These are phyloP conservation scores for Colletotrichum tropicicola DNA, from an alignment of 2,329 filamentous ascomycete genomes.

Conservation along the genomic window DNA sequence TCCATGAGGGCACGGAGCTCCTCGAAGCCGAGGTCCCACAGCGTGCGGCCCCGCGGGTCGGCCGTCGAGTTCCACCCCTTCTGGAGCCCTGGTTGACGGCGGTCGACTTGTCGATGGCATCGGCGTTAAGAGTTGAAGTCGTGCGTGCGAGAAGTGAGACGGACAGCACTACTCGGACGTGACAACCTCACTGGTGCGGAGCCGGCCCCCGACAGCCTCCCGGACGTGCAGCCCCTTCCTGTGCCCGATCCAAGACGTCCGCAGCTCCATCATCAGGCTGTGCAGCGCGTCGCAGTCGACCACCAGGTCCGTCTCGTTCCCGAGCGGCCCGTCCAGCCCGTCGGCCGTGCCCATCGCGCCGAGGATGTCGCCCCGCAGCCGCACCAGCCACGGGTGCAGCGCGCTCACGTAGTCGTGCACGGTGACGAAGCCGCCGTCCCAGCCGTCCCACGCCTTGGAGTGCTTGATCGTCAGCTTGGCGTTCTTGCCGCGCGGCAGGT, in stretches of 20 bases:
- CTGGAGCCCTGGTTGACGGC: no score
- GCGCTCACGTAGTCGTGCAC: slow-evolving; percentile 29
- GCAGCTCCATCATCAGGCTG: not conserved
- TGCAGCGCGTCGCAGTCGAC: not conserved
- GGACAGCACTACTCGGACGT: not conserved
- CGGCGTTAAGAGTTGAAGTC: no score
- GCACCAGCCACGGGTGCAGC: slow-evolving; percentile 30
- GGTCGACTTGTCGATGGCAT: no score
- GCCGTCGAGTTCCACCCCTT: no score
- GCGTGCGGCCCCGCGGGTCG: no score
- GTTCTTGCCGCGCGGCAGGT: not conserved
- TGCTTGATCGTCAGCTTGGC: not conserved
- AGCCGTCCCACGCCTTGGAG: not conserved
- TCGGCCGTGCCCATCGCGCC: not conserved
- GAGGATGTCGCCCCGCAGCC: slow-evolving; percentile 9
- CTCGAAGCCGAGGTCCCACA: no score
- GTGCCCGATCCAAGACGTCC: not conserved
- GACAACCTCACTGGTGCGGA: not conserved
- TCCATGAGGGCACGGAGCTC: no score
- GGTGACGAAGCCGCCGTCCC: slow-evolving; percentile 22
- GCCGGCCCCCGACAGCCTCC: not conserved
- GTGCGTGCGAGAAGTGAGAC: no score
- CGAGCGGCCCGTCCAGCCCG: not conserved
- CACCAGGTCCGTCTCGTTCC: not conserved
- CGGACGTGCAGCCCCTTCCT: not conserved